These are phyloP conservation scores for Corinectria fuckeliana DNA, from an alignment of 2,329 filamentous ascomycete genomes.

Conservation along the genomic window DNA sequence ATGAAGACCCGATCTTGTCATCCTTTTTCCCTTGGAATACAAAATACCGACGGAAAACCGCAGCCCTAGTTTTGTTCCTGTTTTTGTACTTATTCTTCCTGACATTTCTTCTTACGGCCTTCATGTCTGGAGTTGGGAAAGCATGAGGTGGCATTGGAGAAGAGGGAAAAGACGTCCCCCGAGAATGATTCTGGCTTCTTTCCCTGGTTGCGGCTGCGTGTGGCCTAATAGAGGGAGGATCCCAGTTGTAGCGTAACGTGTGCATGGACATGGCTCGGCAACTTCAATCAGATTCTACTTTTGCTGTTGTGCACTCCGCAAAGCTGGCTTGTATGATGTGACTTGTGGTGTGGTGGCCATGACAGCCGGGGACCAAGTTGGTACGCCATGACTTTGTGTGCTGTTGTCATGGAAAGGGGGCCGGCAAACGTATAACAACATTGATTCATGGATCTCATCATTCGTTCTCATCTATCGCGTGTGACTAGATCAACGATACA, in stretches of 20 bases:
- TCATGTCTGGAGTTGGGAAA: conserved; percentile 12
- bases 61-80: conserved; percentile 11
- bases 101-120: conserved; percentile 14
- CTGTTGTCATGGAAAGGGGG: background rate
- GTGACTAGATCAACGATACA: background rate
- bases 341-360: background rate
- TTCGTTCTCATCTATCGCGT: background rate
- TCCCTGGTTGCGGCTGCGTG: background rate
- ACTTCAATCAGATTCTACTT: conserved; percentile 18
- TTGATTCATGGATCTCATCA: conserved; percentile 1
- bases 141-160: conserved; percentile 13
- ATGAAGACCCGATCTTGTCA: conserved; percentile 26
- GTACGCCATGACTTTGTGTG: too few relatives aligned
- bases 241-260: background rate
- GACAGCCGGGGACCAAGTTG: background rate
- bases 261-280: conserved; percentile 19
- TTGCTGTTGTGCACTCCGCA: background rate
- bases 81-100: conserved; percentile 17
- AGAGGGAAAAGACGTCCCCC: conserved; percentile 1
- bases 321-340: background rate
- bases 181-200: conserved; percentile 13
- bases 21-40: conserved; percentile 17
- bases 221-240: background rate
- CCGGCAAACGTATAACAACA: background rate
- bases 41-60: conserved; percentile 3